phyloP scores from a whole-genome alignment of 306 rosid genomes.

The Ormosia emarginata region DNA sequence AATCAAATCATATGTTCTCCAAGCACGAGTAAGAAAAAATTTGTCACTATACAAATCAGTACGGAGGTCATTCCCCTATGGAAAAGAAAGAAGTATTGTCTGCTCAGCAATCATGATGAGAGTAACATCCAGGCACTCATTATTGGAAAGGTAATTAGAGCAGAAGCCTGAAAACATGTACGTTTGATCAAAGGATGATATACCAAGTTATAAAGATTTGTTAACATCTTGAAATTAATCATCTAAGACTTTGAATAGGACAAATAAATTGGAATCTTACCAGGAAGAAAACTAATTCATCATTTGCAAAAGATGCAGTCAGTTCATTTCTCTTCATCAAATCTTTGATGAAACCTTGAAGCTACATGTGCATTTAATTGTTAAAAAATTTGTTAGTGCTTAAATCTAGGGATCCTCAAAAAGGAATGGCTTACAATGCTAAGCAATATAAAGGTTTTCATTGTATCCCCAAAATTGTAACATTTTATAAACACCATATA shows the following conservation, averaged over 20 bases:
- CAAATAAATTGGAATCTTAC: conserved; percentile 33
- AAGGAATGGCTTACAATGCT: neutral
- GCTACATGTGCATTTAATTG: conserved; percentile 39
- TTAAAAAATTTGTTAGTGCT: neutral
- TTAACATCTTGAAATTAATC: neutral
- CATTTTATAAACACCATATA: neutral
- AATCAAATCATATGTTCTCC: neutral
- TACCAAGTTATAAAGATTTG: neutral
- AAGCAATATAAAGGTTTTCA: neutral
- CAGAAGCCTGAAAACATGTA: conserved; percentile 68
- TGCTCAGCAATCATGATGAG: conserved; percentile 37
- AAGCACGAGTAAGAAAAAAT: neutral
- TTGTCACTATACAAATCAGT: neutral
- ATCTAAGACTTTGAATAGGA: neutral
- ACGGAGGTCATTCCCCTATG: neutral
- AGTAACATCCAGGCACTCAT: conserved; percentile 74
- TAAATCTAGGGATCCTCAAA: neutral
- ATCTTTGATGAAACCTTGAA: conserved; percentile 66
- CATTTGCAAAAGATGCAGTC: conserved; percentile 57
- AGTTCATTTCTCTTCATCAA: conserved; percentile 63
- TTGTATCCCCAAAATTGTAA: neutral
- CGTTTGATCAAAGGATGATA: conserved; percentile 25
- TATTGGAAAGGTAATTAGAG: conserved; percentile 65
- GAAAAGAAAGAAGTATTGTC: neutral
- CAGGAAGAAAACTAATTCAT: conserved; percentile 73